Conservation (phyloP, 495 filamentous ascomycete genomes). For the Aspergillus cristatus region DNA sequence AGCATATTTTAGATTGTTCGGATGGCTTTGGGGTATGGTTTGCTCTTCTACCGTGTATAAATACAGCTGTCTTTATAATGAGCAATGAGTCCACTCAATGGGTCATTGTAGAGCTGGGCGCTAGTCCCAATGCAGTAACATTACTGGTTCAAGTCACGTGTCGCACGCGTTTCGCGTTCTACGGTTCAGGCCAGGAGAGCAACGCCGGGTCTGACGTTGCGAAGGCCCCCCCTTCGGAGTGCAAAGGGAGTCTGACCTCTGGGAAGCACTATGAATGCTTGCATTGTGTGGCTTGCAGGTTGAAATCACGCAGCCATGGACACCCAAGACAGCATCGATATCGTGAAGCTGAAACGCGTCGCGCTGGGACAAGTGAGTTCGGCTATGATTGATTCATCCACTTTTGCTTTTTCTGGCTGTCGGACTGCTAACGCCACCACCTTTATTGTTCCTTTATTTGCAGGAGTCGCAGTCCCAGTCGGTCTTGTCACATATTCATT, state of each 20-base stretch:
- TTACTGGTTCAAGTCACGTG: slow-evolving; percentile 29
- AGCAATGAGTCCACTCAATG: too few relatives aligned
- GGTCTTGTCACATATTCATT: slow-evolving; percentile 4
- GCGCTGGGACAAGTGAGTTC: slow-evolving; percentile 38
- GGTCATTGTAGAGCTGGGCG: too few relatives aligned
- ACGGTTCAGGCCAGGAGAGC: slow-evolving; percentile 2
- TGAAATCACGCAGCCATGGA: slow-evolving; percentile 25
- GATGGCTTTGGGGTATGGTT: too few relatives aligned
- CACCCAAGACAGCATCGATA: slow-evolving; percentile 40
- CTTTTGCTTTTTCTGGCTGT: slow-evolving; percentile 15
- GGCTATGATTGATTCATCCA: slow-evolving; percentile 7
- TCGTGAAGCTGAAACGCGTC: slow-evolving; percentile 40
- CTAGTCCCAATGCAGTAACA: slow-evolving; percentile 20
- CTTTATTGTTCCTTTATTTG: slow-evolving; percentile 15
- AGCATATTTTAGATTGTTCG: too few relatives aligned
- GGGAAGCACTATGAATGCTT: too few relatives aligned
- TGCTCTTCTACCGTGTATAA: too few relatives aligned
- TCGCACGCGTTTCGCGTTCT: slow-evolving; percentile 27
- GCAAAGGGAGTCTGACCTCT: not conserved
- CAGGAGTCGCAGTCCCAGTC: slow-evolving; percentile 25
- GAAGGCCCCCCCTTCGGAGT: not conserved
- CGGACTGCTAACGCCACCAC: slow-evolving; percentile 24
- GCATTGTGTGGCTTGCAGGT: too few relatives aligned
- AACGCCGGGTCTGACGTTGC: not conserved
- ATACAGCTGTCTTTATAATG: too few relatives aligned